Evolutionary conservation across 1,284 basidiomycete genomes (phyloP).

Genomic region (Clitocybe nebularis): DNA sequence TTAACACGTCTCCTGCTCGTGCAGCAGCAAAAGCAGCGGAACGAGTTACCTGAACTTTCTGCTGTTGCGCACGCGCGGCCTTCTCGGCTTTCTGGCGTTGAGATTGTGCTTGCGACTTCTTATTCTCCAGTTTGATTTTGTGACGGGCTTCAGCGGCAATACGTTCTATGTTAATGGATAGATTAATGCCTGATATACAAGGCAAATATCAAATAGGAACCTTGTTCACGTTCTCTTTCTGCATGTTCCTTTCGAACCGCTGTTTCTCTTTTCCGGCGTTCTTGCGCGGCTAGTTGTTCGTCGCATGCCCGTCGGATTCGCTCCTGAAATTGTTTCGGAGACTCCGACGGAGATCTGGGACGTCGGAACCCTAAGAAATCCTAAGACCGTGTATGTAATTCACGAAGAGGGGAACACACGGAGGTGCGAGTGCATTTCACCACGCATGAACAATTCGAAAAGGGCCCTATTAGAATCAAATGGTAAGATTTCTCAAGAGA

Average conservation of each 20-base stretch:
- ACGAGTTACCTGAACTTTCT: slow-evolving; percentile 50
- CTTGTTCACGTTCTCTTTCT: slow-evolving; percentile 50
- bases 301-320: slow-evolving; percentile 47
- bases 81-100: slow-evolving; percentile 49
- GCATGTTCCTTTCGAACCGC: slow-evolving; percentile 39
- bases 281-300: slow-evolving; percentile 50
- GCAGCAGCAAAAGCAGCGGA: slow-evolving; percentile 63
- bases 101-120: slow-evolving; percentile 50
- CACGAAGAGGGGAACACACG: slow-evolving; percentile 2
- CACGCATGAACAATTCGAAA: slow-evolving; percentile 23
- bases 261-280: slow-evolving; percentile 44
- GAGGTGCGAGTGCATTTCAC: slow-evolving; percentile 12
- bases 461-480: slow-evolving; percentile 16
- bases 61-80: slow-evolving; percentile 39
- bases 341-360: slow-evolving; percentile 32
- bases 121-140: slow-evolving; percentile 47
- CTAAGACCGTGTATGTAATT: slow-evolving; percentile 5
- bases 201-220: too few relatives aligned
- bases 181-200: too few relatives aligned
- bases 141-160: slow-evolving; percentile 54
- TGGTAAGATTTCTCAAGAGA: slow-evolving; percentile 12
- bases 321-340: slow-evolving; percentile 44
- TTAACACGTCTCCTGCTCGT: slow-evolving; percentile 43
- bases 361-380: slow-evolving; percentile 11
- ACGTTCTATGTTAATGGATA: slow-evolving; percentile 35